phyloP scores from a whole-genome alignment of 2,329 filamentous ascomycete species.

The Fusarium nematophilum region DNA sequence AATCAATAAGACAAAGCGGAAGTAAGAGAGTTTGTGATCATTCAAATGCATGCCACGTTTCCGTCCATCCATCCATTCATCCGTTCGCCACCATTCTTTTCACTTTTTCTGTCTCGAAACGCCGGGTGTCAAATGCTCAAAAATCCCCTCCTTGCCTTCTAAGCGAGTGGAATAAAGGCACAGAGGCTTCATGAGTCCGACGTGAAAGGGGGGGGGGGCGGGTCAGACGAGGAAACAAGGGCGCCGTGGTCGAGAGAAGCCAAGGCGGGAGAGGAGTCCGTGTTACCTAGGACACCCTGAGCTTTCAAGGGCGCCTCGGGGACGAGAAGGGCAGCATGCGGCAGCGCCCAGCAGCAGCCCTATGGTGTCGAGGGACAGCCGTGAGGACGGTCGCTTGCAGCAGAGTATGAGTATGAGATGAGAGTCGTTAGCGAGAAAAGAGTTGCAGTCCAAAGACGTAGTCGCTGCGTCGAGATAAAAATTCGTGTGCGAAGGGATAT shows the following conservation, averaged over 20 bases:
- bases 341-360: conserved; percentile 1
- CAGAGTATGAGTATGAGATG: conserved; percentile 35
- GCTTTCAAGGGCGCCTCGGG: conserved; percentile 7
- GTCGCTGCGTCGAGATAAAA: conserved; percentile 25
- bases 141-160: conserved; percentile 33
- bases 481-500: conserved; percentile 38
- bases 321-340: conserved; percentile 28
- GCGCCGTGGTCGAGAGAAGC: conserved; percentile 28
- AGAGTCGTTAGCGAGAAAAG: conserved; percentile 33
- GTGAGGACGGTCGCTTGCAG: conserved; percentile 13
- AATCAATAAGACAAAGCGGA: conserved; percentile 34
- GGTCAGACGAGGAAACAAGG: conserved; percentile 40
- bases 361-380: neutral
- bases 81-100: conserved; percentile 47
- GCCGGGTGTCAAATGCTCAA: conserved; percentile 46
- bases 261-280: conserved; percentile 32
- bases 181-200: conserved; percentile 40
- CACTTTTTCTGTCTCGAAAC: conserved; percentile 46
- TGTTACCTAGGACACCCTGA: conserved; percentile 14
- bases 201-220: conserved; percentile 29
- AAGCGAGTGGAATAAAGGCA: conserved; percentile 22
- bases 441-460: conserved; percentile 32
- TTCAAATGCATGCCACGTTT: conserved; percentile 48
- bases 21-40: conserved; percentile 45
- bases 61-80: conserved; percentile 45